Evolutionary conservation across 805 yeast genomes (phyloP).

Genomic region (Kregervanrija fluxuum): DNA sequence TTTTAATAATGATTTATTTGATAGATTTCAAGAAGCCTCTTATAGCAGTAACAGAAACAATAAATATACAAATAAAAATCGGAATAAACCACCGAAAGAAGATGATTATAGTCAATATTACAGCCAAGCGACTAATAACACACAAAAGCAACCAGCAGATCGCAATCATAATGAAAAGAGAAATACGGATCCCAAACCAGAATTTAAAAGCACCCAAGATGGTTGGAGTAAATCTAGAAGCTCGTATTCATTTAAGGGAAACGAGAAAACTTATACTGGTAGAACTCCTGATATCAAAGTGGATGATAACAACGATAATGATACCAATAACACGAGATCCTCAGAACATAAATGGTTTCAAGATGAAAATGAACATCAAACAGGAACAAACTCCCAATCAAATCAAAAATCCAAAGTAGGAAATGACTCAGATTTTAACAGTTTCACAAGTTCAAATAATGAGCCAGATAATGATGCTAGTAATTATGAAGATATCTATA

Average conservation of each 20-base stretch:
- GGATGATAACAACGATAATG: too few species aligned
- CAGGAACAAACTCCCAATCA: neutral
- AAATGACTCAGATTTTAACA: neutral
- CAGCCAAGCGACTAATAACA: neutral
- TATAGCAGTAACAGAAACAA: too few species aligned
- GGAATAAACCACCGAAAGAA: neutral
- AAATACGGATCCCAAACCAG: slow-evolving; percentile 12
- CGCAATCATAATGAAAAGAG: neutral
- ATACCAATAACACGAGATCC: too few species aligned
- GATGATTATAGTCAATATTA: too few species aligned
- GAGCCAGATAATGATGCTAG: neutral
- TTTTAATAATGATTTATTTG: too few species aligned
- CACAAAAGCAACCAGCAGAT: neutral
- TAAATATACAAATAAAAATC: neutral
- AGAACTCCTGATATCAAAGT: slow-evolving; percentile 14
- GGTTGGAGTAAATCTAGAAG: slow-evolving; percentile 21
- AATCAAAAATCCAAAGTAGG: neutral
- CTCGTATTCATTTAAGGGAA: slow-evolving; percentile 21
- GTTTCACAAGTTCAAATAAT: neutral
- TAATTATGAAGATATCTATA: neutral
- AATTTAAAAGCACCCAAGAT: slow-evolving; percentile 17
- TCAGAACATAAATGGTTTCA: too few species aligned
- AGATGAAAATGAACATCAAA: neutral
- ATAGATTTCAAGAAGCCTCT: too few species aligned
- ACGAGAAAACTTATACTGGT: slow-evolving; percentile 23